Percentiles rank a stretch among this genome's conserved stretches.
Conservation (phyloP, 495 filamentous ascomycete genomes). For the Hyaloscypha finlandica region DNA sequence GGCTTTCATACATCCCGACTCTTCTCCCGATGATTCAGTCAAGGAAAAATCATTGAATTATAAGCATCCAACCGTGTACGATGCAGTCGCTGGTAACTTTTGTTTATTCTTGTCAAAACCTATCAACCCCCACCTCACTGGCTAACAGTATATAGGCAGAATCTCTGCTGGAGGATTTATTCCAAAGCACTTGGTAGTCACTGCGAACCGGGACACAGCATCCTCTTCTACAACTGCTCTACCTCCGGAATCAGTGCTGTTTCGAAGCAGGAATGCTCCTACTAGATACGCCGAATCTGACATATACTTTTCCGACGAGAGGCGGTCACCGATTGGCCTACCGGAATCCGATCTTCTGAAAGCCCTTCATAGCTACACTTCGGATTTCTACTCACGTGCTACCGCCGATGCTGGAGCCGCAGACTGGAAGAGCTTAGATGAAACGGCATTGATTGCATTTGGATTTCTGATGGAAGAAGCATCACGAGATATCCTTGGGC, state of each 20-base stretch:
- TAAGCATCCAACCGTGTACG: constrained; percentile 64
- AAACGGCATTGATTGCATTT: constrained; percentile 79
- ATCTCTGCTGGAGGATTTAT: constrained; percentile 48
- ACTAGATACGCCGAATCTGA: constrained; percentile 67
- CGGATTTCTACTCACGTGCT: constrained; percentile 63
- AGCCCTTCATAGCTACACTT: constrained; percentile 70
- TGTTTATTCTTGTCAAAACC: background rate
- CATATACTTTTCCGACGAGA: constrained; percentile 63
- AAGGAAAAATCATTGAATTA: constrained; percentile 24
- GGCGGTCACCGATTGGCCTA: constrained; percentile 42
- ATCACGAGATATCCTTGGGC: constrained; percentile 60
- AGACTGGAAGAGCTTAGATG: constrained; percentile 71
- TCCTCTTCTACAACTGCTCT: constrained; percentile 54
- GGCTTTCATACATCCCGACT: constrained; percentile 8
- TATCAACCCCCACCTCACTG: background rate
- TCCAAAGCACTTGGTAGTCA: constrained; percentile 36
- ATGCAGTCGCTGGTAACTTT: constrained; percentile 72
- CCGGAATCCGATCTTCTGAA: constrained; percentile 77
- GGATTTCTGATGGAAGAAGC: constrained; percentile 84
- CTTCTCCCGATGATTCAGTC: background rate
- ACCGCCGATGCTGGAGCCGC: constrained; percentile 16
- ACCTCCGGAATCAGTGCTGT: constrained; percentile 76
- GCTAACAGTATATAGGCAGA: constrained; percentile 23
- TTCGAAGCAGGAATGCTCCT: constrained; percentile 62
- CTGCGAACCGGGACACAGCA: constrained; percentile 51